Evolutionary conservation across 129 eudicot species (phyloP), one percentile per base, ranked within the genome.

Genomic region (Chrysanthemum seticuspe): DNA sequence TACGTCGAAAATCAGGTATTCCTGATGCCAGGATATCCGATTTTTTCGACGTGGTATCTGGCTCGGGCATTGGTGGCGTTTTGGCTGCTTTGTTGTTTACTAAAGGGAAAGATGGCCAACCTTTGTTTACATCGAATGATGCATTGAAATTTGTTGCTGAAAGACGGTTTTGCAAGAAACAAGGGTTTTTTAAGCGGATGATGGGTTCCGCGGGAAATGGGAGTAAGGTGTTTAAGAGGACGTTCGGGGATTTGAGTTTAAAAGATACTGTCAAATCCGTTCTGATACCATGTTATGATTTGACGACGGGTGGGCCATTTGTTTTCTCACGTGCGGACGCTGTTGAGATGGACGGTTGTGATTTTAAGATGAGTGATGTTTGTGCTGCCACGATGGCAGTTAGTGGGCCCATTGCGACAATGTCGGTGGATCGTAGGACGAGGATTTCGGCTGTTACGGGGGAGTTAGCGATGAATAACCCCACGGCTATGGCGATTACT

Each of bases 281-380:
- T 60, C 47, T 92, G 65, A 80, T 92, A n/a, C 98, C 98, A 1
- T 92, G 98, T 61, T 89, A 83, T 34, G 95, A 92, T 69, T 74
- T 89, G 8, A 82, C 25, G 10, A 89, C 87, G 1, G 85, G 91
- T 1, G 80, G 91, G 5, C 87, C 96, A n/a, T 89, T 89, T 56
- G 87, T 92, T 56, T 92, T 92, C 65, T 92, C 98, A 19, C 96
- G 98, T 55, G 98, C 96, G 14, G 98, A 88, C 67, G 98, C 98
- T 15, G 74, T 86, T 53, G 96, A 87, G 71, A 87, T 86, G 84
- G 86, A 80, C 74, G 88, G 96, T 57, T 87, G 74, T 65, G 96
- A 92, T 77, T 92, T 92, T 77, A 77, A 65, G 78, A 88, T 92
- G 86, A 79, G 84, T 65, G 90, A 78, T 47, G 95, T 92, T n/a